A percentile compares a stretch with the other conserved stretches of the same genome.
Conservation (phyloP, 495 filamentous ascomycete species). For the Daldinia decipiens region DNA sequence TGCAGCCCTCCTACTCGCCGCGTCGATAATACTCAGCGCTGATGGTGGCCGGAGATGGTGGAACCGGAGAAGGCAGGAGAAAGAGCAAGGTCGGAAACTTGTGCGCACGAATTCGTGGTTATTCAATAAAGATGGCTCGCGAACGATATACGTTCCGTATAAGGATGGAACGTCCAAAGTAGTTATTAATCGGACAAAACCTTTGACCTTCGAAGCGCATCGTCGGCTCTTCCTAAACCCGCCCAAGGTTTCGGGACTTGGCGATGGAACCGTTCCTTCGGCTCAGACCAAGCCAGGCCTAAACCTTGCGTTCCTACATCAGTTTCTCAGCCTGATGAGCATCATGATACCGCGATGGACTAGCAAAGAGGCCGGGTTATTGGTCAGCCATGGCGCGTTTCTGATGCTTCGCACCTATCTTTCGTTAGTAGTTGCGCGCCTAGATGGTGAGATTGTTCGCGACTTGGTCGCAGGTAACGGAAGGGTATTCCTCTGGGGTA, state of each 20-base stretch:
- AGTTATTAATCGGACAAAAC: constrained; percentile 90
- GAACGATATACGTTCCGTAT: constrained; percentile 95
- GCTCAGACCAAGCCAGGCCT: constrained; percentile 91
- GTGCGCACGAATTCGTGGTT: constrained; percentile 92
- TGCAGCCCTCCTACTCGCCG: constrained; percentile 74
- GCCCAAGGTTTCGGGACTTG: constrained; percentile 76
- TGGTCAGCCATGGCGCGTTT: constrained; percentile 88
- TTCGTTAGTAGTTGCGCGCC: constrained; percentile 87
- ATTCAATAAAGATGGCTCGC: constrained; percentile 89
- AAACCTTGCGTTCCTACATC: constrained; percentile 97
- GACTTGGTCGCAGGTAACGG: constrained; percentile 96
- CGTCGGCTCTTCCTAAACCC: constrained; percentile 92
- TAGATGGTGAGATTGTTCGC: constrained; percentile 96
- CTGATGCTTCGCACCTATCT: constrained; percentile 93
- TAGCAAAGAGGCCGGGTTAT: constrained; percentile 91
- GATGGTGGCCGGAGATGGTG: constrained; percentile 82
- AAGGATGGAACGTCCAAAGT: constrained; percentile 88
- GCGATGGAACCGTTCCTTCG: constrained; percentile 84
- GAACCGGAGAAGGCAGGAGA: constrained; percentile 74
- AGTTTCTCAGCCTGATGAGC: constrained; percentile 92
- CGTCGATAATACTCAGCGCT: constrained; percentile 78
- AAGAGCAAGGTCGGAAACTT: constrained; percentile 79
- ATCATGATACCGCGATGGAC: constrained; percentile 97
- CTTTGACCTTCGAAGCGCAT: constrained; percentile 95
- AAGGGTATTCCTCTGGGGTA: constrained; percentile 84